Base-by-base conservation (phyloP, 192 early-diverging fungal species). In the Coemansia sp. region DNA sequence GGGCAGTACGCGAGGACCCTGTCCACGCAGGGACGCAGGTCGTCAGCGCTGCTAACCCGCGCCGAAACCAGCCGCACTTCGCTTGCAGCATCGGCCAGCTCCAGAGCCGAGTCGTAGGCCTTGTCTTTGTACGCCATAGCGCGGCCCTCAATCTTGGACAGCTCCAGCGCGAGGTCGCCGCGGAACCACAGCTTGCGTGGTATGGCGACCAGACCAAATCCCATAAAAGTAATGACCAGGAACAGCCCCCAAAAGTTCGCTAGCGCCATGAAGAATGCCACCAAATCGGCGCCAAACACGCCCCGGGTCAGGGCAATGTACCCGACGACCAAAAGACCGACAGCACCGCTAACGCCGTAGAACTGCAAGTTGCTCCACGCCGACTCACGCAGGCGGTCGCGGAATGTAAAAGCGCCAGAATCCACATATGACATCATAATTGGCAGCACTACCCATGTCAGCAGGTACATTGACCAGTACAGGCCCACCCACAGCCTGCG, bases 211-310 rank as follows among this genome's bases (percentile, higher is more conserved):
- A 97, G 79, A 0, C 96, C 96, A 73, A 94, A 94, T 17, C 94
- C 93, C 87, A 98, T 88, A 70, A 97, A 90, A 2, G 93, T 83
- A 52, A 93, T 90, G 25, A 92, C 86, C 15, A 96, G 86, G 22
- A 94, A 72, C 29, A 98, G 83, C 43, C 96, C 96, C 90, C 91
- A 98, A 61, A 92, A 94, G 78, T 98, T 98, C 38, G 92, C 90
- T 50, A 90, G 86, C 0, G 96, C 94, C 88, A 98, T 98, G 23
- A 93, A 79, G 58, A 93, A 89, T 2, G 86, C 87, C 23, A 89
- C 77, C 19, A 98, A 67, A 54, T 76, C 81, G 11, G 73, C 60
- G 19, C 79, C 70, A 63, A 72, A 63, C 24, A 73, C 58, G 43
- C 83, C 83, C 67, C 85, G 92, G 57, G 51, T 56, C 63, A 88